Percentiles rank a stretch among this genome's conserved stretches.
Conservation (phyloP, 495 filamentous ascomycete genomes). For the Aspergillus wentii region DNA sequence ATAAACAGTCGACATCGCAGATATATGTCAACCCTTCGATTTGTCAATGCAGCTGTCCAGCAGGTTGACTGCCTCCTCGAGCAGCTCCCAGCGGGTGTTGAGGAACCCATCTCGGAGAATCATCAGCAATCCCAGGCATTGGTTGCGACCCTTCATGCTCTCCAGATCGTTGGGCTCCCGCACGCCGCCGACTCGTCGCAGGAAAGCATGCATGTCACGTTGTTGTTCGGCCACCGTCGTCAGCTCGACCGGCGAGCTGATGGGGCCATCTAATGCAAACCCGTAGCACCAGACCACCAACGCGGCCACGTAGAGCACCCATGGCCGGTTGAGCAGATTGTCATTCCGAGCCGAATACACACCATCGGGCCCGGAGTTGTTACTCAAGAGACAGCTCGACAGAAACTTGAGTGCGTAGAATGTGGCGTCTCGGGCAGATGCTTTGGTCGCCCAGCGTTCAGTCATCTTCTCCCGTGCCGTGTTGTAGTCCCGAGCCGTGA, state of each 20-base stretch:
- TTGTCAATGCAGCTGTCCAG: conserved; percentile 74
- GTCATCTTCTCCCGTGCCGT: conserved; percentile 82
- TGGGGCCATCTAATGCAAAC: conserved; percentile 81
- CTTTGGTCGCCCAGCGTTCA: conserved; percentile 84
- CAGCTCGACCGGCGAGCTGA: conserved; percentile 48
- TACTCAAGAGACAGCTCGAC: conserved; percentile 65
- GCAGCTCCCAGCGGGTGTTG: conserved; percentile 83
- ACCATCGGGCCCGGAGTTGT: conserved; percentile 22
- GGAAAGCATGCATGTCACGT: conserved; percentile 73
- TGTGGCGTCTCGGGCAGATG: conserved; percentile 85
- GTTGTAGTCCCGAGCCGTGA: conserved; percentile 74
- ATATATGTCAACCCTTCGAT: conserved; percentile 4
- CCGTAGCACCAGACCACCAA: conserved; percentile 95
- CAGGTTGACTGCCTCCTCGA: conserved; percentile 78
- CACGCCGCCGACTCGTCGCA: conserved; percentile 68
- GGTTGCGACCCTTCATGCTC: conserved; percentile 69
- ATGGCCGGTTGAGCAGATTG: conserved; percentile 84
- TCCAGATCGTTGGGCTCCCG: conserved; percentile 78
- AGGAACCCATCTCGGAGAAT: conserved; percentile 77
- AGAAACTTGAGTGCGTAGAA: conserved; percentile 92
- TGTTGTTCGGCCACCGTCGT: conserved; percentile 59
- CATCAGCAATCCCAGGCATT: conserved; percentile 76
- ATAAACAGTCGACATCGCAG: neutral
- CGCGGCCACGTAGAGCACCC: conserved; percentile 93
- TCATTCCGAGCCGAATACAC: conserved; percentile 84